Conservation (phyloP, 176 grass and related monocot genomes). For the Dendrocalamus sinicus region DNA sequence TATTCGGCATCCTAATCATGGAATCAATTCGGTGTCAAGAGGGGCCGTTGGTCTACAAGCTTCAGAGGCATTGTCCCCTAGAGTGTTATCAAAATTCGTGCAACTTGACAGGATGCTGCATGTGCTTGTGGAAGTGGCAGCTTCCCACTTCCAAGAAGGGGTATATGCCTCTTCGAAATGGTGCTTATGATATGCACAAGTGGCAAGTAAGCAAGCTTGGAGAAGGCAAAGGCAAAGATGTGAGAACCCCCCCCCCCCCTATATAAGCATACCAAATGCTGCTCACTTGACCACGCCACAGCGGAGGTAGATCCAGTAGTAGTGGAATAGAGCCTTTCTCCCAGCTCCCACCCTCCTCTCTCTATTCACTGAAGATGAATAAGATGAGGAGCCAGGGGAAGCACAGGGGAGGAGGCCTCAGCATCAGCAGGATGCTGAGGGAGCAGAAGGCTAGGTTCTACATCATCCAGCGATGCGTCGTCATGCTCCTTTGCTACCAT, state of each 20-base stretch:
- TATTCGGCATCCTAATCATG: slow-evolving; percentile 2
- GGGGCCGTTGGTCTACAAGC: slow-evolving; percentile 41
- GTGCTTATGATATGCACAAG: slow-evolving; percentile 38
- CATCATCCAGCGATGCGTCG: slow-evolving; percentile 63
- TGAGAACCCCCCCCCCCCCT: neutral
- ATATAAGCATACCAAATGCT: slow-evolving; percentile 47
- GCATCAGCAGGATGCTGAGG: slow-evolving; percentile 61
- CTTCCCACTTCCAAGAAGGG: slow-evolving; percentile 45
- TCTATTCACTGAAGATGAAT: slow-evolving; percentile 26
- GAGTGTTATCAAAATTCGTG: slow-evolving; percentile 41
- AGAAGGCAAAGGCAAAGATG: neutral
- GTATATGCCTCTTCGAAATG: slow-evolving; percentile 35
- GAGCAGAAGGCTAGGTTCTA: slow-evolving; percentile 67
- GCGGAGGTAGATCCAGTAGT: slow-evolving; percentile 30
- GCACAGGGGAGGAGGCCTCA: slow-evolving; percentile 45
- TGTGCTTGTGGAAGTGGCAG: slow-evolving; percentile 38
- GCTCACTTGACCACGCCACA: slow-evolving; percentile 36
- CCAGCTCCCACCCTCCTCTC: neutral
- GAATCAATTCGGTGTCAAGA: slow-evolving; percentile 40
- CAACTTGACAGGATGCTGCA: slow-evolving; percentile 38
- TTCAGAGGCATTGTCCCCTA: slow-evolving; percentile 46
- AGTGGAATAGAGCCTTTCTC: slow-evolving; percentile 7
- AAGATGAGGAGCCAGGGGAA: slow-evolving; percentile 47
- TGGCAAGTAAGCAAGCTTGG: slow-evolving; percentile 31
- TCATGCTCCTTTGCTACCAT: slow-evolving; percentile 72